Evolutionary conservation across 148 eudicot genomes (phyloP).

Genomic region (Vaccinium darrowii): DNA sequence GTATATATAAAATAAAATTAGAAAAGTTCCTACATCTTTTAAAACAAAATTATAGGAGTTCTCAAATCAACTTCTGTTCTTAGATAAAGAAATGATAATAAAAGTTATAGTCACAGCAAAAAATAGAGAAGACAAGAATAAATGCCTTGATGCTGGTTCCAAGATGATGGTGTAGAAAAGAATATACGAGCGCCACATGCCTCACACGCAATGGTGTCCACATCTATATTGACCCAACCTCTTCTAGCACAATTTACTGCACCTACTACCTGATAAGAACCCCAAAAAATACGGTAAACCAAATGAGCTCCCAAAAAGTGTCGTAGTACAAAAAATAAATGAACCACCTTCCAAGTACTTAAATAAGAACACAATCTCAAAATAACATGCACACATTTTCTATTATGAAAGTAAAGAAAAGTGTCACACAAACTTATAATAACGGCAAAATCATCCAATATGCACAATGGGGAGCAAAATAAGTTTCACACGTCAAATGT

Average conservation of each 20-base stretch:
- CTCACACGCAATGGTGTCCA: constrained; percentile 84
- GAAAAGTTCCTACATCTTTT: neutral
- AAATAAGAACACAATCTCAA: neutral
- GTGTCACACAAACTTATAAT: neutral
- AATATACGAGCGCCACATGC: constrained; percentile 77
- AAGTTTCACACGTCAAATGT: neutral
- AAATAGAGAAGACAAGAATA: neutral
- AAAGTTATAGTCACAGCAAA: neutral
- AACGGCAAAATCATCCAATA: neutral
- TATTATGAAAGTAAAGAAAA: neutral
- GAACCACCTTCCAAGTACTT: neutral
- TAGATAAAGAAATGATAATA: neutral
- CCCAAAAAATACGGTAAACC: neutral
- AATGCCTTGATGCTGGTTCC: constrained; percentile 72
- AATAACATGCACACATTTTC: neutral
- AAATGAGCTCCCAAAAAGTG: neutral
- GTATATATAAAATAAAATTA: neutral
- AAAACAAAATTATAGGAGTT: neutral
- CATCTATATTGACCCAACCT: constrained; percentile 91
- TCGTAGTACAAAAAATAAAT: neutral
- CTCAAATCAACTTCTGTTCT: neutral
- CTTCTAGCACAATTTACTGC: constrained; percentile 87
- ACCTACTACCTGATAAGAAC: constrained; percentile 61
- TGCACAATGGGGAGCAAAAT: neutral
- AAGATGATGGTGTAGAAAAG: constrained; percentile 80